Evolutionary conservation across 2,329 filamentous ascomycete species (phyloP).

Genomic region (Hypoxylon rubiginosum): DNA sequence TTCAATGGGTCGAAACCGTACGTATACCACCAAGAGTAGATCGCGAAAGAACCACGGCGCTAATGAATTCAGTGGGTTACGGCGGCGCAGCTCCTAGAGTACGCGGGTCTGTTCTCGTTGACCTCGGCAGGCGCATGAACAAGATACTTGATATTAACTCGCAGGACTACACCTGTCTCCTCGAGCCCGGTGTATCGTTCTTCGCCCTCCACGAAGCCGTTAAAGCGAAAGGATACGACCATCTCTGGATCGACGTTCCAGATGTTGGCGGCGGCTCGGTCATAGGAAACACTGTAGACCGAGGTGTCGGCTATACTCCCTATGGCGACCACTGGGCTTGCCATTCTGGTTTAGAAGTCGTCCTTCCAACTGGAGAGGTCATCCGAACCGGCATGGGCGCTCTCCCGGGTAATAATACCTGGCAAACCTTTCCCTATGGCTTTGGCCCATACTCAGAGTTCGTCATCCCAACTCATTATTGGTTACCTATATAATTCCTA

Average conservation of each 20-base stretch:
- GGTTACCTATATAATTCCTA: background rate
- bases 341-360: slow-evolving; percentile 60
- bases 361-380: slow-evolving; percentile 58
- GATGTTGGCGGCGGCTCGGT: slow-evolving; percentile 61
- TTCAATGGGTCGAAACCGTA: slow-evolving; percentile 52
- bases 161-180: slow-evolving; percentile 62
- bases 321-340: slow-evolving; percentile 60
- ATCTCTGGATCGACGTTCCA: slow-evolving; percentile 60
- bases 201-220: slow-evolving; percentile 62
- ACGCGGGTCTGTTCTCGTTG: slow-evolving; percentile 63
- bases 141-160: slow-evolving; percentile 64
- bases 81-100: slow-evolving; percentile 68
- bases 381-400: slow-evolving; percentile 59
- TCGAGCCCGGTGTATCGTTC: slow-evolving; percentile 70
- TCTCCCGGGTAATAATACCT: slow-evolving; percentile 55
- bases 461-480: slow-evolving; percentile 20
- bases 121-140: slow-evolving; percentile 67
- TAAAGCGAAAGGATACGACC: slow-evolving; percentile 55
- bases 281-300: slow-evolving; percentile 61
- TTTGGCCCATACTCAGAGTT: slow-evolving; percentile 56
- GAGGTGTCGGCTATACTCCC: slow-evolving; percentile 62
- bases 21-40: slow-evolving; percentile 1
- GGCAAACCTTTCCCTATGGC: slow-evolving; percentile 59
- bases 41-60: background rate
- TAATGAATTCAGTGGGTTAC: slow-evolving; percentile 58